A percentile compares a stretch with the other conserved stretches of the same genome.
Conservation (phyloP, 768 basidiomycete species). For the Mycena filopes region DNA sequence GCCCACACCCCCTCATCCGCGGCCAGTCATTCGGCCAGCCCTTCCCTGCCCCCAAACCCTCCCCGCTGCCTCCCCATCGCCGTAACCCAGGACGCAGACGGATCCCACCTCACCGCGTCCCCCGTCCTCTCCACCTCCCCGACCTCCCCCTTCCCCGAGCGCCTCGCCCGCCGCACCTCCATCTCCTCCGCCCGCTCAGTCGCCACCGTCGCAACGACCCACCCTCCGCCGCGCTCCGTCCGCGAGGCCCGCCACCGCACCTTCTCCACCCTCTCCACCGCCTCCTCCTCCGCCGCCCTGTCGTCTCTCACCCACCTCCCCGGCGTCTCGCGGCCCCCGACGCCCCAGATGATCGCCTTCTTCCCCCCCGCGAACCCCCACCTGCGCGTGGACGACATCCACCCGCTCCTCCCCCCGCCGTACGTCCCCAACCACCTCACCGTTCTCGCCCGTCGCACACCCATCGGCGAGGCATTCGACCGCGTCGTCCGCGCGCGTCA, state of each 20-base stretch:
- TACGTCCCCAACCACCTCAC: slow-evolving; percentile 79
- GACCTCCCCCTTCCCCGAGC: slow-evolving; percentile 43
- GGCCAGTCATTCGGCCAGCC: slow-evolving; percentile 73
- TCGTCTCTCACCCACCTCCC: slow-evolving; percentile 68
- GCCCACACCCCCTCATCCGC: slow-evolving; percentile 83
- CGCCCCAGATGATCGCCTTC: slow-evolving; percentile 63
- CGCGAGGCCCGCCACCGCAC: slow-evolving; percentile 60
- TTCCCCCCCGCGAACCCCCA: slow-evolving; percentile 74
- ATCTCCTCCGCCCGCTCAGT: slow-evolving; percentile 70
- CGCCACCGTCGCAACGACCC: slow-evolving; percentile 54
- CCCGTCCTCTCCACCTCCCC: slow-evolving; percentile 51
- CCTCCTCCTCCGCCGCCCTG: slow-evolving; percentile 63
- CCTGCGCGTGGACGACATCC: slow-evolving; percentile 67
- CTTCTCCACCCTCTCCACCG: slow-evolving; percentile 66
- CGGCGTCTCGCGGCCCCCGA: slow-evolving; percentile 54
- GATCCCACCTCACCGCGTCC: slow-evolving; percentile 43
- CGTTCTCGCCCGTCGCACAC: slow-evolving; percentile 70
- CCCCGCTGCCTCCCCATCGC: slow-evolving; percentile 71
- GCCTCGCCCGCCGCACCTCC: slow-evolving; percentile 55
- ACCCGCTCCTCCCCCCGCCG: slow-evolving; percentile 77
- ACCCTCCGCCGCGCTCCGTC: slow-evolving; percentile 51
- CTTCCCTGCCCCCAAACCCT: slow-evolving; percentile 56
- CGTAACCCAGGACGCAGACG: slow-evolving; percentile 59
- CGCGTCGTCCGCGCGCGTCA: slow-evolving; percentile 68
- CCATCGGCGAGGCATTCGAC: slow-evolving; percentile 77